phyloP scores from a whole-genome alignment of 106 monocot genomes.

The Posidonia australis region DNA sequence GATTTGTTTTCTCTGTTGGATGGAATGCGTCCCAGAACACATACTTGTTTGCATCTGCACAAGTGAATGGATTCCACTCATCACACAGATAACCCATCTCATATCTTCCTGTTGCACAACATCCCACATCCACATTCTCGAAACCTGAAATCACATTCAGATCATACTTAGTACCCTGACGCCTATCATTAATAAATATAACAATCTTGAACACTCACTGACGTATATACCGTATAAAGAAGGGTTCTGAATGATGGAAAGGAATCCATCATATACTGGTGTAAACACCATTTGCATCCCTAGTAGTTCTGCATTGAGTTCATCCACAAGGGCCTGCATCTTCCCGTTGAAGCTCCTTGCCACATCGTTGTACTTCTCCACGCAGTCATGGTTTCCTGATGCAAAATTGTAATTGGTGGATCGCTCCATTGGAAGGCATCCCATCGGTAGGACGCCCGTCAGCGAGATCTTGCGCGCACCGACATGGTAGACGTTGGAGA shows the following conservation, averaged over 20 bases:
- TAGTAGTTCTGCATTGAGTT: conserved; percentile 17
- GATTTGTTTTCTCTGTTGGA: conserved; percentile 15
- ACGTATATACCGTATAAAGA: conserved; percentile 7
- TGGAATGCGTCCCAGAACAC: conserved; percentile 25
- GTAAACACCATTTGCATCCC: conserved; percentile 26
- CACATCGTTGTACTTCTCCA: conserved; percentile 53
- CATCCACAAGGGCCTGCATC: conserved; percentile 17
- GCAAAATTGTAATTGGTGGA: conserved; percentile 21
- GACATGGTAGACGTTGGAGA: conserved; percentile 35
- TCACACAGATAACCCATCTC: conserved; percentile 21
- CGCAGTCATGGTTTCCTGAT: conserved; percentile 18
- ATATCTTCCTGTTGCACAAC: conserved; percentile 16
- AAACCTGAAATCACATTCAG: conserved; percentile 7
- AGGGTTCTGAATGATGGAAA: conserved; percentile 29
- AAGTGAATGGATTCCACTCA: conserved; percentile 6
- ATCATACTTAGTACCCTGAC: neutral
- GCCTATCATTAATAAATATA: neutral
- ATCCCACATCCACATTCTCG: conserved; percentile 10
- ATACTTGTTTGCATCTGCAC: conserved; percentile 12
- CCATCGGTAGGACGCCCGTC: conserved; percentile 49
- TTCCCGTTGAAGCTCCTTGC: conserved; percentile 49
- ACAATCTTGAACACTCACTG: neutral
- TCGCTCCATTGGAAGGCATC: conserved; percentile 79
- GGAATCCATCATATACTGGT: conserved; percentile 17
- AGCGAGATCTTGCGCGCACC: conserved; percentile 67